Conservation (phyloP, 1,284 basidiomycete genomes). For the Malassezia arunalokei region DNA sequence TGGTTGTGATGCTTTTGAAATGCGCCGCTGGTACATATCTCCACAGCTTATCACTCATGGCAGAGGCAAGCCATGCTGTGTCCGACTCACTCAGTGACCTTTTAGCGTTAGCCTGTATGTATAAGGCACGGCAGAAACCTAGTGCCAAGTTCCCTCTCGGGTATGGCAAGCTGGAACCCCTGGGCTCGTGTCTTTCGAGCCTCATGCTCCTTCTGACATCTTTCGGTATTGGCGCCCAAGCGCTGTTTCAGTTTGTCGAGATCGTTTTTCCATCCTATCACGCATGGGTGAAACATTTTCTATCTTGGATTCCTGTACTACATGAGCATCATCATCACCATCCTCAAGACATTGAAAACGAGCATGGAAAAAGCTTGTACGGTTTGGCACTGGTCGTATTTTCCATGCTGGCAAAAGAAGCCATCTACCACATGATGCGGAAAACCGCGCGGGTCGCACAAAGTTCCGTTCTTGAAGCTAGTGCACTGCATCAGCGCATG, state of each 20-base stretch:
- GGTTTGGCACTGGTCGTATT: constrained; percentile 58
- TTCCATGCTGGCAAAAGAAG: constrained; percentile 75
- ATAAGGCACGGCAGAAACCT: constrained; percentile 66
- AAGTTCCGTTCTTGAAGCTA: constrained; percentile 64
- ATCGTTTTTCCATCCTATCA: neutral
- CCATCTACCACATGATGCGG: constrained; percentile 56
- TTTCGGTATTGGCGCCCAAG: constrained; percentile 80
- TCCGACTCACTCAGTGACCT: constrained; percentile 78
- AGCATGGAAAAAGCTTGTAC: neutral
- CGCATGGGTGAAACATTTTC: neutral
- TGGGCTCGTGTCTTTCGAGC: constrained; percentile 73
- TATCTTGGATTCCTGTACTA: constrained; percentile 25
- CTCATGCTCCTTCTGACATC: constrained; percentile 69
- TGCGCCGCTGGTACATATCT: constrained; percentile 51
- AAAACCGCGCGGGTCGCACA: constrained; percentile 78
- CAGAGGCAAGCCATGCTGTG: constrained; percentile 87
- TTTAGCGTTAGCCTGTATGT: constrained; percentile 83
- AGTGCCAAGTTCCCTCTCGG: constrained; percentile 67
- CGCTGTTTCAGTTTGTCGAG: constrained; percentile 51
- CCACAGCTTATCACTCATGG: constrained; percentile 78
- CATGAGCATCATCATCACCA: constrained; percentile 48
- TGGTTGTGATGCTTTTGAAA: constrained; percentile 69
- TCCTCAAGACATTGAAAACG: constrained; percentile 6
- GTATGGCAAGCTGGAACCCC: constrained; percentile 82
- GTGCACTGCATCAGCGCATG: constrained; percentile 65